phyloP scores from a whole-genome alignment of 139 green algal genomes.

The Coelastrella sp. region DNA sequence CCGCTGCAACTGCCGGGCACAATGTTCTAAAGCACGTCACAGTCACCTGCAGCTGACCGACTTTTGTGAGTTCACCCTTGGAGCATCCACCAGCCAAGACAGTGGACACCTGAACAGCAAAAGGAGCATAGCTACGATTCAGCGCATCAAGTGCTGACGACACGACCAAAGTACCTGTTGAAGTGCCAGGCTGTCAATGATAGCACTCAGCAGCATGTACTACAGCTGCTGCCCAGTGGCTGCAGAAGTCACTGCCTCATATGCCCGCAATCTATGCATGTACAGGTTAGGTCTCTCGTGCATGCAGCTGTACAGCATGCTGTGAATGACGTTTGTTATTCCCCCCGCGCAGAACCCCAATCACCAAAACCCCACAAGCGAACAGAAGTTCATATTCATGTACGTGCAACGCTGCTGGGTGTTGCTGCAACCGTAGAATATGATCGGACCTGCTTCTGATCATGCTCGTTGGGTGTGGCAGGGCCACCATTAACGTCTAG shows the following conservation, averaged over 20 bases:
- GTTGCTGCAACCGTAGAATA: no score
- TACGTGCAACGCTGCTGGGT: no score
- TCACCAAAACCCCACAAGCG: no score
- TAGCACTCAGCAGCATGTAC: not conserved
- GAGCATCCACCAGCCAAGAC: constrained; percentile 70
- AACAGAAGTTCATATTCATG: no score
- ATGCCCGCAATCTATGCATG: no score
- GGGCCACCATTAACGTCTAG: constrained; percentile 44
- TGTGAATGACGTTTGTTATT: no score
- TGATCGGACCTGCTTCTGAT: constrained; percentile 62
- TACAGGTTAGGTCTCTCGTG: no score
- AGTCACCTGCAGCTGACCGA: constrained; percentile 75
- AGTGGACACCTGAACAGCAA: constrained; percentile 43
- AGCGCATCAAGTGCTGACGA: not conserved
- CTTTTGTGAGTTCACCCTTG: constrained; percentile 82
- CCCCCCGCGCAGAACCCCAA: no score
- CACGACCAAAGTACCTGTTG: no score
- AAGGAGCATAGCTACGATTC: not conserved
- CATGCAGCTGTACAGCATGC: no score
- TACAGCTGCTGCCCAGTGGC: no score
- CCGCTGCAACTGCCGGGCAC: not conserved
- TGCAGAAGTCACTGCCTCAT: no score
- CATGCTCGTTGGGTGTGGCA: constrained; percentile 51
- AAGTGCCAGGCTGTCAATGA: not conserved
- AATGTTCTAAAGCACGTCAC: not conserved